Evolutionary conservation across 2,329 filamentous ascomycete genomes (phyloP).

Genomic region (Cercospora canescens): DNA sequence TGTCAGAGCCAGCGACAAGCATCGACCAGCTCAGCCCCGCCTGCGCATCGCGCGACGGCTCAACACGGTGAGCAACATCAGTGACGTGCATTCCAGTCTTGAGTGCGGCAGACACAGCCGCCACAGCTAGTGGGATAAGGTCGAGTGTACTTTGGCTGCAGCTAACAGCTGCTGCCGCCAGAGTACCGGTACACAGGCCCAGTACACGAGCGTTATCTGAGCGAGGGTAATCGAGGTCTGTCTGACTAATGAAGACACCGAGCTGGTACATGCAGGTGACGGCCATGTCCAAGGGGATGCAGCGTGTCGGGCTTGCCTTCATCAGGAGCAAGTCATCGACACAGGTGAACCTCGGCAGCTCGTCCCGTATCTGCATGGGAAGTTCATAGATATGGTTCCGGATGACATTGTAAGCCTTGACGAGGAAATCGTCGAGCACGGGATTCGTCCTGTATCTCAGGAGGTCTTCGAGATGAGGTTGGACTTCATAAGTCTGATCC

Average conservation of each 20-base stretch:
- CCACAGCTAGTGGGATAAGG: not conserved
- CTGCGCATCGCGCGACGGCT: conserved; percentile 1
- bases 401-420: conserved; percentile 2
- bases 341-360: conserved; percentile 2
- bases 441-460: conserved; percentile 6
- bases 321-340: conserved; percentile 3
- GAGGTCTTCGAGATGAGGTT: conserved; percentile 14
- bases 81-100: conserved; percentile 1
- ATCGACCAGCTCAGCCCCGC: conserved; percentile 2
- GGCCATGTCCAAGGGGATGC: conserved; percentile 6
- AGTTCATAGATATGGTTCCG: not conserved
- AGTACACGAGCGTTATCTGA: not conserved
- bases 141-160: not conserved
- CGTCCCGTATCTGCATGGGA: not conserved
- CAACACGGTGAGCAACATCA: not conserved
- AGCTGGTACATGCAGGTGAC: conserved; percentile 6
- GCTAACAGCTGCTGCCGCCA: not conserved
- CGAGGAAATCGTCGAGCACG: conserved; percentile 8
- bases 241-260: not conserved
- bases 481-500: conserved; percentile 24
- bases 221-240: not conserved
- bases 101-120: not conserved
- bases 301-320: not conserved
- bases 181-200: not conserved
- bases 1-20: not conserved